phyloP scores from a whole-genome alignment of 257 asterid species.

The Echium plantagineum region DNA sequence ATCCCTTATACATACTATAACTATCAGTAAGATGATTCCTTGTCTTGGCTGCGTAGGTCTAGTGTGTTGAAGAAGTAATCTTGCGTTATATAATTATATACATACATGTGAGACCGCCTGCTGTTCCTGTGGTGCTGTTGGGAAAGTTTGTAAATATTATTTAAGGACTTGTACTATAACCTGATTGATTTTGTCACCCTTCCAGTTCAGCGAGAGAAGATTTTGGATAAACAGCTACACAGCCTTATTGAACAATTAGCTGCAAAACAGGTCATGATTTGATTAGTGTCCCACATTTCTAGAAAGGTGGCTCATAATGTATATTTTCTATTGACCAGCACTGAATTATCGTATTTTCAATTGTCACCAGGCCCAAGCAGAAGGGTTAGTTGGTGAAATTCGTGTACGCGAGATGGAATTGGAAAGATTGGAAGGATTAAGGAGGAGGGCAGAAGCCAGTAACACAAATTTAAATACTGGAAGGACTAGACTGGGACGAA shows the following conservation, averaged over 20 bases:
- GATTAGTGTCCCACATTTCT: neutral
- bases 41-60: too few species aligned
- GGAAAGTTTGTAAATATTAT: neutral
- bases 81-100: neutral
- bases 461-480: slow-evolving; percentile 34
- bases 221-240: slow-evolving; percentile 88
- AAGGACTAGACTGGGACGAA: slow-evolving; percentile 62
- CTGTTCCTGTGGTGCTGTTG: neutral
- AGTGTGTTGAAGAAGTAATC: neutral
- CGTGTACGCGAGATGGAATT: slow-evolving; percentile 65
- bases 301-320: neutral
- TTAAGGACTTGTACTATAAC: too few species aligned
- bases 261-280: slow-evolving; percentile 52
- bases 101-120: neutral
- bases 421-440: slow-evolving; percentile 56
- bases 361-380: slow-evolving; percentile 69
- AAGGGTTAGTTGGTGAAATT: slow-evolving; percentile 55
- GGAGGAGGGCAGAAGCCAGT: slow-evolving; percentile 47
- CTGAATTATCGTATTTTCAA: slow-evolving; percentile 1
- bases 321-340: neutral
- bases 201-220: slow-evolving; percentile 86
- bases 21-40: too few species aligned
- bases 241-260: slow-evolving; percentile 88
- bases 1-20: too few species aligned
- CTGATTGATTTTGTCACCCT: slow-evolving; percentile 4